Conservation (phyloP, 306 rosid genomes). For the Clitoria ternatea region DNA sequence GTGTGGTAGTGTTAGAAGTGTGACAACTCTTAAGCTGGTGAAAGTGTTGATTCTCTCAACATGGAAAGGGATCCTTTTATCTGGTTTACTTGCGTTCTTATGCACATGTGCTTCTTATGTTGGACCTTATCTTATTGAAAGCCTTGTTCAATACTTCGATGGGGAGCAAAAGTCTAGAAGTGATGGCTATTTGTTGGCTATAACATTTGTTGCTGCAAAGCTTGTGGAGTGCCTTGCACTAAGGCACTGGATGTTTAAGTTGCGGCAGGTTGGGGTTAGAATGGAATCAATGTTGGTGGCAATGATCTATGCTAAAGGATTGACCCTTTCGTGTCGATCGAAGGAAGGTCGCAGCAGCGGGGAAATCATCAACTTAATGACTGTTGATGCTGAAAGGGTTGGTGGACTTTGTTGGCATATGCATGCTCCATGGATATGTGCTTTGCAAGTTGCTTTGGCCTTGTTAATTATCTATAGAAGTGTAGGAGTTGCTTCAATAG, state of each 20-base stretch:
- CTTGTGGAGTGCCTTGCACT: background rate
- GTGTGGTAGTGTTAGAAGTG: background rate
- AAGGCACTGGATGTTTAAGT: background rate
- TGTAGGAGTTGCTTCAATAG: background rate
- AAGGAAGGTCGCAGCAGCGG: background rate
- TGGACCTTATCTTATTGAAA: background rate
- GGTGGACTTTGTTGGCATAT: background rate
- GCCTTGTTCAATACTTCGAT: background rate
- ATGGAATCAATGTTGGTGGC: background rate
- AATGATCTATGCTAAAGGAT: background rate
- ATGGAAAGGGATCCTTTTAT: background rate
- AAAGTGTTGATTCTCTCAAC: background rate
- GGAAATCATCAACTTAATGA: background rate
- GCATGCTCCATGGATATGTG: background rate
- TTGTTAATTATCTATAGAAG: background rate
- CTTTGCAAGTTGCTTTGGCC: background rate
- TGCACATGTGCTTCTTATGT: background rate
- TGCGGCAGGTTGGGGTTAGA: background rate
- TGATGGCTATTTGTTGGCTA: background rate
- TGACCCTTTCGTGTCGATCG: background rate
- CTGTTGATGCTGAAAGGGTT: background rate
- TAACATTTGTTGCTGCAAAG: background rate
- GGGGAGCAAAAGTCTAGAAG: background rate
- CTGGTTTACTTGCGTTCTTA: background rate
- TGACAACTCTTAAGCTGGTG: background rate